phyloP scores from a whole-genome alignment of 129 eudicot genomes.

The carrot (Daucus carota) region DNA sequence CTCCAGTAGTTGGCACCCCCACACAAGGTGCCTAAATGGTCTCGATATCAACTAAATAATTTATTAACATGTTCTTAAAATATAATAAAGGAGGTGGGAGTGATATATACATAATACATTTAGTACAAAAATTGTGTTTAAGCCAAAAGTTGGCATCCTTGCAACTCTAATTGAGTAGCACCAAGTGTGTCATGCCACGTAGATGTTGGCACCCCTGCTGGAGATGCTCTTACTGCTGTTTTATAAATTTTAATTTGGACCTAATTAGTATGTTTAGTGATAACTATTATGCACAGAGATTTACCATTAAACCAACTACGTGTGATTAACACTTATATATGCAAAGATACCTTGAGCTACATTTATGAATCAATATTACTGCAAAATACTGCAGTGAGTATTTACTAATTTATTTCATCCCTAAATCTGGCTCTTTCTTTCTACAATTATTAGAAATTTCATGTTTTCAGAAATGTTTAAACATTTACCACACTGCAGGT shows the following conservation, averaged over 20 bases:
- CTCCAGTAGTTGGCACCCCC: no score
- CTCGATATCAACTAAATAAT: no score
- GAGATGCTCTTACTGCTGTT: neutral
- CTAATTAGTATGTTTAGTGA: neutral
- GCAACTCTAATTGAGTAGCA: no score
- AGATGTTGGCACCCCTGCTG: no score
- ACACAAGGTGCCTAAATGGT: no score
- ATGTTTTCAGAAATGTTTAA: neutral
- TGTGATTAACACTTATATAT: neutral
- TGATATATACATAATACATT: no score
- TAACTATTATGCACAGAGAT: neutral
- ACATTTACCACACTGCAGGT: constrained; percentile 16
- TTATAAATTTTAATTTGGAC: constrained; percentile 3
- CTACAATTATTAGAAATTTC: no score
- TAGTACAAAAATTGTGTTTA: no score
- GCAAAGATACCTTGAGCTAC: neutral
- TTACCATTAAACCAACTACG: neutral
- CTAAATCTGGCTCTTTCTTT: neutral
- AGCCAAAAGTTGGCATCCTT: no score
- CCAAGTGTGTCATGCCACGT: no score
- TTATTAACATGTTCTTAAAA: no score
- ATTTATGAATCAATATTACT: neutral
- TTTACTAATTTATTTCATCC: neutral
- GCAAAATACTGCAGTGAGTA: neutral
- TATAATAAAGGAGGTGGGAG: no score